Evolutionary conservation across 2,329 filamentous ascomycete genomes (phyloP), one percentile per base, ranked within the genome.

Genomic region (Penicillium sp.): DNA sequence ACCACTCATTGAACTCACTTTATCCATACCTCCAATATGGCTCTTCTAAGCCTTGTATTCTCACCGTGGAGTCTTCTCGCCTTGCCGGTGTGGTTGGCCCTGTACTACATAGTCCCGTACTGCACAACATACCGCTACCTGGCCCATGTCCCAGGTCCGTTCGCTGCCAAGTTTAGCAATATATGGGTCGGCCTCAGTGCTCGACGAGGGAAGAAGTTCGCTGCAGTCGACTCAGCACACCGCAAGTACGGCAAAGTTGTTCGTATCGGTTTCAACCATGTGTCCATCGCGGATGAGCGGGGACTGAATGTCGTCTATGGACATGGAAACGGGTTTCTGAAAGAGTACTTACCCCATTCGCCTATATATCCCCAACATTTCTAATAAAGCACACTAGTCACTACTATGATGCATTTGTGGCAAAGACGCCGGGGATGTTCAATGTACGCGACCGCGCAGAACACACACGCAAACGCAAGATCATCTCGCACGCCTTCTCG

Each of bases 151-250:
- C 58, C 58, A 13, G 58, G 58, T 0, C 57, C 58, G 8, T 50
- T 58, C 18, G 15, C 44, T 20, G 55, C 56, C 5, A 61, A 54
- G 37, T 57, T 60, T 8, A 60, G 55, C 41, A 61, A 61, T 31
- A 29, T 56, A 15, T 61, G 58, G 58, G 48, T 61, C 18, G 55
- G 48, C 31, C 13, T 55, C 18, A 46, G 55, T 28, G 57, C 55
- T 7, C 48, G 52, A 35, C 45, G 42, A 28, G 57, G 58, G 3
- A 46, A 52, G 32, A 60, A 58, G 33, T 61, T 52, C 37, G 55
- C 66, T 62, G 33, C 65, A 66, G 42, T 78, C 71, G 75, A 73
- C 77, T 20, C 63, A 66, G 24, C 59, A 65, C 50, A 78, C 71
- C 49, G 46, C 18, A 55, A 51, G 44, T 42, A 58, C 27, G 58